A percentile compares a stretch with the other conserved stretches of the same genome.
Conservation (phyloP, 805 yeast genomes). For the Yarrowia deformans region DNA sequence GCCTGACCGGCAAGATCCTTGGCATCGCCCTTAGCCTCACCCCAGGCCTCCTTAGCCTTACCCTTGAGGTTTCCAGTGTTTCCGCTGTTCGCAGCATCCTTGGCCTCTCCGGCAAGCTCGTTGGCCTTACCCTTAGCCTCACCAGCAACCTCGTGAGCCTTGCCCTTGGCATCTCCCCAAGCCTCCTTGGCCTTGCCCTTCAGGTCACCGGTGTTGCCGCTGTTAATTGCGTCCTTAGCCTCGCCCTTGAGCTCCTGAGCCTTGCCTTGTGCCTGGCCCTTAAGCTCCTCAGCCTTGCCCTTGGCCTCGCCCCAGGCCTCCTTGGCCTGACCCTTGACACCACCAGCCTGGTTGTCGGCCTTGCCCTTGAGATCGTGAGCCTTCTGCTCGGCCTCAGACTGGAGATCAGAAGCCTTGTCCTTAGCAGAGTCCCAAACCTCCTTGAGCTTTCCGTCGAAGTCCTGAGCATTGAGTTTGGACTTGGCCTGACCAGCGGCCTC, state of each 20-base stretch:
- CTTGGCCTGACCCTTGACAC: conserved; percentile 30
- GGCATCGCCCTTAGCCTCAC: conserved; percentile 29
- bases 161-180: conserved; percentile 32
- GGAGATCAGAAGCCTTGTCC: conserved; percentile 30
- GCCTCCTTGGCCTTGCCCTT: conserved; percentile 39
- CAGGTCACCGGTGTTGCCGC: conserved; percentile 5
- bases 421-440: conserved; percentile 38
- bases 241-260: conserved; percentile 28
- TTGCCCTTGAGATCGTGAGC: conserved; percentile 23
- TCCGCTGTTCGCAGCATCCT: conserved; percentile 14
- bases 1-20: conserved; percentile 29
- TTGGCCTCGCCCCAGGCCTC: conserved; percentile 36
- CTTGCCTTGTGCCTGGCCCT: conserved; percentile 28
- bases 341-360: conserved; percentile 16
- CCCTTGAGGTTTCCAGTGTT: conserved; percentile 19
- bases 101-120: conserved; percentile 22
- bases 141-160: conserved; percentile 36
- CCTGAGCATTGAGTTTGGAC: conserved; percentile 2
- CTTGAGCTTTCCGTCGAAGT: conserved; percentile 11
- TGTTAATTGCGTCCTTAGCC: conserved; percentile 27
- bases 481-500: conserved; percentile 7
- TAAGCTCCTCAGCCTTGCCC: conserved; percentile 36
- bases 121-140: conserved; percentile 37
- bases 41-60: conserved; percentile 37
- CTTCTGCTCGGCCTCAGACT: conserved; percentile 13